Conservation (phyloP, 139 green algal species). For the Bryopsis sp. region DNA sequence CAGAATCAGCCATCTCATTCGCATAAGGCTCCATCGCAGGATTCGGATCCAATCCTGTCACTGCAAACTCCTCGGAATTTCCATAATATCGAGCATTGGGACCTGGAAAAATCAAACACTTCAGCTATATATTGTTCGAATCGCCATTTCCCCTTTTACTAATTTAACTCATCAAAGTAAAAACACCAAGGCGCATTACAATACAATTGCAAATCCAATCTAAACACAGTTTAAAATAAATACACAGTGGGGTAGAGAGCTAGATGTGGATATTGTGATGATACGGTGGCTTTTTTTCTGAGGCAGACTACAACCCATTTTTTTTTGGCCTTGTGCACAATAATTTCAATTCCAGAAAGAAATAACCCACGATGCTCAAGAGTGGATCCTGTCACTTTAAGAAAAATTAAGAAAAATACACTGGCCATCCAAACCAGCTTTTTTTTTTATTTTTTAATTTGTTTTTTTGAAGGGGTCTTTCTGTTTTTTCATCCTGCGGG, state of each 20-base stretch:
- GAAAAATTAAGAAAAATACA: too few species aligned
- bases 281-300: not conserved
- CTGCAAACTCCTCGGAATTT: not conserved
- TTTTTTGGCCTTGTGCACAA: not conserved
- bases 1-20: slow-evolving; percentile 17
- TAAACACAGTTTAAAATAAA: not conserved
- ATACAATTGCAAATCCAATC: not conserved
- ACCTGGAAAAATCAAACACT: slow-evolving; percentile 17
- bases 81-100: slow-evolving; percentile 42
- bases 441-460: not conserved
- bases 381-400: too few species aligned
- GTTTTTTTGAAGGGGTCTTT: not conserved
- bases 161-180: not conserved
- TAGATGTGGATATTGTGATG: too few species aligned
- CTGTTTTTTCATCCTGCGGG: not conserved
- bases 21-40: slow-evolving; percentile 41
- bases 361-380: not conserved
- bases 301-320: not conserved
- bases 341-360: not conserved
- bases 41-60: slow-evolving; percentile 58
- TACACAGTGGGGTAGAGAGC: not conserved
- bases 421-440: too few species aligned
- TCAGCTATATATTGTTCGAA: not conserved
- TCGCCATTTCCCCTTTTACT: not conserved
- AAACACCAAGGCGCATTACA: not conserved